Evolutionary conservation across 306 rosid species (phyloP).

Genomic region (Arachis hypogaea): DNA sequence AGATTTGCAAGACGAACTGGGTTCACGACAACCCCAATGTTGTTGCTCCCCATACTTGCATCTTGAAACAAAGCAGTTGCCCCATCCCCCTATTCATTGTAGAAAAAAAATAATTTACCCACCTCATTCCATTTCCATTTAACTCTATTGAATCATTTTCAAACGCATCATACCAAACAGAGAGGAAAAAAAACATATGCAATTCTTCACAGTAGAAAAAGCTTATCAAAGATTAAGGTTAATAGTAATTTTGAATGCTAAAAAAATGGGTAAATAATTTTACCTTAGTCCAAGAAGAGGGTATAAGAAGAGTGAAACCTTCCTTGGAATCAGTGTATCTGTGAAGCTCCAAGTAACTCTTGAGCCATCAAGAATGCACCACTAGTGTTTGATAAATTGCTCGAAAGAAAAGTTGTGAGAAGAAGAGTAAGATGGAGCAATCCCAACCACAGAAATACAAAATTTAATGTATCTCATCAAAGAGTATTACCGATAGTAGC

Average conservation of each 20-base stretch:
- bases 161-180: too few relatives aligned
- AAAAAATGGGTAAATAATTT: neutral
- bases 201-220: neutral
- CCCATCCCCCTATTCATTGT: conserved; percentile 69
- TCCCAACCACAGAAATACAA: conserved; percentile 29
- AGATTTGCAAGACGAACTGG: conserved; percentile 85
- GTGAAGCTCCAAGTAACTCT: conserved; percentile 63
- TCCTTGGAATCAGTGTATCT: conserved; percentile 74
- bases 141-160: too few relatives aligned
- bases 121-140: too few relatives aligned
- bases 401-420: conserved; percentile 45
- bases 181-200: neutral
- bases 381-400: conserved; percentile 43
- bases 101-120: neutral
- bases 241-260: neutral
- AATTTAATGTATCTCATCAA: conserved; percentile 31
- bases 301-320: conserved; percentile 90
- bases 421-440: conserved; percentile 42
- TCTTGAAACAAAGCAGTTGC: conserved; percentile 85
- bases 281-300: conserved; percentile 88
- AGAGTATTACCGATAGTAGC: conserved; percentile 78
- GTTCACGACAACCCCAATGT: conserved; percentile 83
- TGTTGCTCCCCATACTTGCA: conserved; percentile 66
- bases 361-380: conserved; percentile 54
- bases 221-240: neutral